These are phyloP conservation scores for Apostasia ramifera DNA, from an alignment of 106 monocot species.

Conservation along the genomic window DNA sequence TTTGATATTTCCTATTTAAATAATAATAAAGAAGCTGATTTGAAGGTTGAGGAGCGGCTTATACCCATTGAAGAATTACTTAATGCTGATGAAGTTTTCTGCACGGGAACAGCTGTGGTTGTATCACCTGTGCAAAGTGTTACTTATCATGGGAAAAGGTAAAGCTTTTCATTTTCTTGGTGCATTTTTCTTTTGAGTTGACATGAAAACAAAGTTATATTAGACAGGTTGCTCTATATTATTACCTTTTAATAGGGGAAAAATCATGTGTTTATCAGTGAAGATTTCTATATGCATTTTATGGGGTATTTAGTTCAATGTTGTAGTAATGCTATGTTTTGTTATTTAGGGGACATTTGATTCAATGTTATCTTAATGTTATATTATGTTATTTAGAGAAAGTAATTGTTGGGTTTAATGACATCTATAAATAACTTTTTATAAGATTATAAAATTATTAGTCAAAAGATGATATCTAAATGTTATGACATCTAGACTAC, in stretches of 20 bases:
- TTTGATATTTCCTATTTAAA: no score
- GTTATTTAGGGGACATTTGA: no score
- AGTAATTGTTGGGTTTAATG: no score
- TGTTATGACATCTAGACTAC: no score
- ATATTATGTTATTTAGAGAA: no score
- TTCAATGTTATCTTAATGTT: no score
- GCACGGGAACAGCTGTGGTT: conserved; percentile 96
- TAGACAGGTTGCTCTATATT: background rate
- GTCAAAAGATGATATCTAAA: no score
- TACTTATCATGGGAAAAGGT: conserved; percentile 68
- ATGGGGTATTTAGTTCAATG: no score
- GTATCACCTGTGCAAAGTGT: conserved; percentile 86
- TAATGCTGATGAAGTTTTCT: conserved; percentile 95
- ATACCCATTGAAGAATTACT: conserved; percentile 79
- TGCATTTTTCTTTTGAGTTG: background rate
- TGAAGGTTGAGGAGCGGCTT: conserved; percentile 69
- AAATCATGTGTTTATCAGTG: background rate
- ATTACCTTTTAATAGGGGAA: background rate
- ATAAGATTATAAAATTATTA: no score
- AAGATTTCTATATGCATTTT: no score
- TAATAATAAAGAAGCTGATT: background rate
- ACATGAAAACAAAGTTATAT: background rate
- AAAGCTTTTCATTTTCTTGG: background rate
- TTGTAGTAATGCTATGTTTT: no score
- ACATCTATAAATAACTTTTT: no score